Conservation (phyloP, 2,329 filamentous ascomycete species). For the Pseudomassariella vexata region DNA sequence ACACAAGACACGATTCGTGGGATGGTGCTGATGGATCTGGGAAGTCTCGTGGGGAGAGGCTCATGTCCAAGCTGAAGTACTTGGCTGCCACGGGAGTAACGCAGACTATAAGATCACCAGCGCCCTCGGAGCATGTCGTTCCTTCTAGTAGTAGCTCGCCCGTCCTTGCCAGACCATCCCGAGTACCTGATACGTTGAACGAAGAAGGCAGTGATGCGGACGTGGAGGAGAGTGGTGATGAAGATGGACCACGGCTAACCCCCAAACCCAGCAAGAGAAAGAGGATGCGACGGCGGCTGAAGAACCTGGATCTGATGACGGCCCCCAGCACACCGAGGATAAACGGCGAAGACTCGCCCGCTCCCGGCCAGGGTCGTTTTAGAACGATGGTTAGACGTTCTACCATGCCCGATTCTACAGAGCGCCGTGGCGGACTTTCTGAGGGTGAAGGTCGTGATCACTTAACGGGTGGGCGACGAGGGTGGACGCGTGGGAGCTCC, state of each 20-base stretch:
- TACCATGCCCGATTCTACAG: slow-evolving; percentile 57
- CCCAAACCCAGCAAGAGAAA: slow-evolving; percentile 57
- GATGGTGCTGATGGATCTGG: slow-evolving; percentile 56
- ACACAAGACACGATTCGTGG: slow-evolving; percentile 59
- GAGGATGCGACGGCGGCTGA: slow-evolving; percentile 51
- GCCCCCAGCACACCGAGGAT: slow-evolving; percentile 60
- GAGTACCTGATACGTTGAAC: slow-evolving; percentile 47
- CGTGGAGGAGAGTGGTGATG: slow-evolving; percentile 81
- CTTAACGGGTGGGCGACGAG: slow-evolving; percentile 42
- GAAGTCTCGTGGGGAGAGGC: slow-evolving; percentile 56
- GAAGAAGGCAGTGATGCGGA: slow-evolving; percentile 67
- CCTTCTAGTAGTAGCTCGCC: slow-evolving; percentile 43
- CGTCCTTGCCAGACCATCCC: slow-evolving; percentile 34
- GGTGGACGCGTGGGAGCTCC: slow-evolving; percentile 54
- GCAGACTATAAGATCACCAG: slow-evolving; percentile 38
- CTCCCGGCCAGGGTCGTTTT: slow-evolving; percentile 38
- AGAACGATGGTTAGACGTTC: slow-evolving; percentile 56
- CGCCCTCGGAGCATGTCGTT: slow-evolving; percentile 24
- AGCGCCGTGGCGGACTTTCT: slow-evolving; percentile 60
- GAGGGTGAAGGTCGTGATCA: slow-evolving; percentile 70
- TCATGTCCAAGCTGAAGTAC: slow-evolving; percentile 71
- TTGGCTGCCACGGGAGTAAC: slow-evolving; percentile 51
- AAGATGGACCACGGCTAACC: slow-evolving; percentile 44
- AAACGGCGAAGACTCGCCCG: slow-evolving; percentile 33
- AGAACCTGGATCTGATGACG: slow-evolving; percentile 51